These are phyloP conservation scores for Clathrus columnatus DNA, from an alignment of 768 basidiomycete species.

Conservation along the genomic window DNA sequence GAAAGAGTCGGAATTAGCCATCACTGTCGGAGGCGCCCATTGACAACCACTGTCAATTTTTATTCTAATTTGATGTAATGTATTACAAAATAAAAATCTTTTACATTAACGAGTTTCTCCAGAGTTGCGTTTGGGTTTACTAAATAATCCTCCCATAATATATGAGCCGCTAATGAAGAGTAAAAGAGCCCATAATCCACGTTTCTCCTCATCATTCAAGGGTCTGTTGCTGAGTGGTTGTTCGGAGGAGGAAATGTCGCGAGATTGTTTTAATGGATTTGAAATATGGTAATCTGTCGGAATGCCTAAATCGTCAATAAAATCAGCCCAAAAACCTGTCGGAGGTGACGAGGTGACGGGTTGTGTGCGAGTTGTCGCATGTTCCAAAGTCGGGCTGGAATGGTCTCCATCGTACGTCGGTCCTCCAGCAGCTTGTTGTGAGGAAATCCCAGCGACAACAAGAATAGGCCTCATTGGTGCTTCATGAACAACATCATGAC, in stretches of 20 bases:
- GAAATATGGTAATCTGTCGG: constrained; percentile 22
- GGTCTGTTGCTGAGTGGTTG: constrained; percentile 22
- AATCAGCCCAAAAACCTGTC: constrained; percentile 24
- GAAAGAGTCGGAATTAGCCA: no score
- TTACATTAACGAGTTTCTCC: no score
- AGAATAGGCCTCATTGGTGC: constrained; percentile 38
- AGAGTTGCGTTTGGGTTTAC: background rate
- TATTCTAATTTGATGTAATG: no score
- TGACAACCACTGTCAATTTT: no score
- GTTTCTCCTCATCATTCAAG: constrained; percentile 36
- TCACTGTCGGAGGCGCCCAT: no score
- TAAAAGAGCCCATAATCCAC: constrained; percentile 39
- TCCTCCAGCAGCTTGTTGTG: constrained; percentile 36
- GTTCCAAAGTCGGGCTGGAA: constrained; percentile 15
- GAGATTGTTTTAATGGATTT: constrained; percentile 15
- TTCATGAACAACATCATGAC: constrained; percentile 17
- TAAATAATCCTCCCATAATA: constrained; percentile 30
- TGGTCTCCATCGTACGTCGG: constrained; percentile 34
- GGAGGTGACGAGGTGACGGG: constrained; percentile 5
- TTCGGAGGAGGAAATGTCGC: constrained; percentile 16
- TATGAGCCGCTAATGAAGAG: constrained; percentile 43
- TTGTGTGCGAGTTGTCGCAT: constrained; percentile 14
- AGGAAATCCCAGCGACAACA: constrained; percentile 38
- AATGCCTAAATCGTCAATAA: constrained; percentile 31
- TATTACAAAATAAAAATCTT: no score